Evolutionary conservation across 179 eudicot species (phyloP).

Genomic region (Carnegiea gigantea): DNA sequence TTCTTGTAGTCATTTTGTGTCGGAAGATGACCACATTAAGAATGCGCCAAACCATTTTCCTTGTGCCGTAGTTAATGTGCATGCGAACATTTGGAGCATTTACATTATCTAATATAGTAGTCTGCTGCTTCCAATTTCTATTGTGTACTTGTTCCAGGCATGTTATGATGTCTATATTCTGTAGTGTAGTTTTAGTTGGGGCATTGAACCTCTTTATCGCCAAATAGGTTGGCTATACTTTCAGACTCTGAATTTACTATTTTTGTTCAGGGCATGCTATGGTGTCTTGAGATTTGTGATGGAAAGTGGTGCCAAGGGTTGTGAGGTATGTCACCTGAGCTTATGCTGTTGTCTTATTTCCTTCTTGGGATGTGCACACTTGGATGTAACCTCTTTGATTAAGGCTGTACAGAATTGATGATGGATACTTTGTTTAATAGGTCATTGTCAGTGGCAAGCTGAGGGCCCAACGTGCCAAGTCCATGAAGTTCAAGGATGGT

Average conservation of each 20-base stretch:
- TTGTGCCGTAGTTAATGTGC: conserved; percentile 19
- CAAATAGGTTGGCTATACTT: not conserved
- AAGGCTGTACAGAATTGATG: not conserved
- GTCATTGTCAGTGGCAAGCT: conserved; percentile 86
- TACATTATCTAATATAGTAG: conserved; percentile 1
- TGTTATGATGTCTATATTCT: too few relatives aligned
- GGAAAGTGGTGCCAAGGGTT: conserved; percentile 89
- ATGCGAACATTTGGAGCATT: conserved; percentile 8
- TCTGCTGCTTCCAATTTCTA: not conserved
- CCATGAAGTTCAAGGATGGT: conserved; percentile 92
- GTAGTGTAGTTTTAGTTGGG: too few relatives aligned
- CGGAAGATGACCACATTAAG: conserved; percentile 54
- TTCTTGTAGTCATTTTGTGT: conserved; percentile 38
- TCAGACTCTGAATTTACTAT: not conserved
- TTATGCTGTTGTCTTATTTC: not conserved
- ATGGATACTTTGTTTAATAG: conserved; percentile 26
- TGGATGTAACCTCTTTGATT: too few relatives aligned
- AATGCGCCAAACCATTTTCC: conserved; percentile 1
- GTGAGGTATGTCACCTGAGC: conserved; percentile 44
- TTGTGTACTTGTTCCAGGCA: too few relatives aligned
- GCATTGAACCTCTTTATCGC: not conserved
- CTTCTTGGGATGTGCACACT: too few relatives aligned
- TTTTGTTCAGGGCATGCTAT: conserved; percentile 65
- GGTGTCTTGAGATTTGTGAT: conserved; percentile 79
- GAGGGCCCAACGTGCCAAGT: conserved; percentile 84